Percentiles rank a stretch among this genome's conserved stretches.
phyloP scores from a whole-genome alignment of 148 eudicot genomes.

The Camellia japonica region DNA sequence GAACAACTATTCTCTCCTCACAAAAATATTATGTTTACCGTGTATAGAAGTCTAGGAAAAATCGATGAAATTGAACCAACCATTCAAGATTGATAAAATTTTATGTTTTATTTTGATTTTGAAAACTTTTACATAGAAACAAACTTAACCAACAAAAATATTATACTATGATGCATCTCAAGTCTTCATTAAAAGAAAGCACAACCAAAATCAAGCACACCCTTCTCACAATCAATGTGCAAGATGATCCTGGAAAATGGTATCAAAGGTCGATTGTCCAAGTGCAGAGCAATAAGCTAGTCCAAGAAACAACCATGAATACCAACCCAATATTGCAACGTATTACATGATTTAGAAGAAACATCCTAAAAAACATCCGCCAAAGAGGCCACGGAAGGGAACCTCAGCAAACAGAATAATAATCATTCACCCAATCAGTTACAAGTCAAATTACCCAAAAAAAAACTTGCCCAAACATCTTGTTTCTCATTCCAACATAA shows the following conservation, averaged over 20 bases:
- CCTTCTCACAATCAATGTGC: background rate
- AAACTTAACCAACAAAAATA: too few species aligned
- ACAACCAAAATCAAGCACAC: background rate
- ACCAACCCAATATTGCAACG: background rate
- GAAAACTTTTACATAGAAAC: too few species aligned
- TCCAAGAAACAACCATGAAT: background rate
- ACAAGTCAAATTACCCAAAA: background rate
- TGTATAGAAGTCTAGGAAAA: too few species aligned
- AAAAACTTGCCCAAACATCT: background rate
- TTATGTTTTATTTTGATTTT: too few species aligned
- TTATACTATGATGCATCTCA: too few species aligned
- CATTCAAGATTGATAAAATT: too few species aligned
- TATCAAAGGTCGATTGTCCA: background rate
- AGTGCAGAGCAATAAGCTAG: background rate
- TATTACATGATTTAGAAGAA: background rate
- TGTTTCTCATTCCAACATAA: background rate
- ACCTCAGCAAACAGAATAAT: conserved; percentile 7
- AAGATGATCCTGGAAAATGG: background rate
- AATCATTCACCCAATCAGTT: background rate
- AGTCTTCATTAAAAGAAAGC: background rate
- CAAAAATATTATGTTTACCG: too few species aligned
- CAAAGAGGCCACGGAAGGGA: background rate
- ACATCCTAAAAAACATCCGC: background rate
- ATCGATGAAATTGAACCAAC: too few species aligned
- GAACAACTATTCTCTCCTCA: too few species aligned